Percentiles rank a stretch among this genome's conserved stretches.
phyloP scores from a whole-genome alignment of 2,329 filamentous ascomycete species.

The Fusarium robinianum region DNA sequence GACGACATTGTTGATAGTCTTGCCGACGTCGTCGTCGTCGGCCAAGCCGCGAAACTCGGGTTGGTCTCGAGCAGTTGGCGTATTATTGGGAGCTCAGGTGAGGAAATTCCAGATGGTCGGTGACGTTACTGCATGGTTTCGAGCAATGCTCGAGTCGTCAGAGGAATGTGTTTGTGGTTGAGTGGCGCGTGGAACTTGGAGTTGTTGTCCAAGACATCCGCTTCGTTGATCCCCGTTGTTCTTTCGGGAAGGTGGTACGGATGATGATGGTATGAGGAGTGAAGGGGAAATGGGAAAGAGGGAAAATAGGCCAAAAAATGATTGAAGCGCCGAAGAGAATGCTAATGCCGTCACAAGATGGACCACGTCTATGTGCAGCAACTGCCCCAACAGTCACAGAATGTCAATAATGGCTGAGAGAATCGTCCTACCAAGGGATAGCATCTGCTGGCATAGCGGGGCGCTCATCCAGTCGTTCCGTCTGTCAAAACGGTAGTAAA shows the following conservation, averaged over 20 bases:
- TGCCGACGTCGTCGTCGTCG: too few species aligned
- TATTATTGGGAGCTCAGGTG: slow-evolving; percentile 19
- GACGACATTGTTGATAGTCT: slow-evolving; percentile 54
- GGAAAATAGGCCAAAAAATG: background rate
- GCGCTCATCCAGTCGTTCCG: slow-evolving; percentile 19
- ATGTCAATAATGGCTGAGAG: slow-evolving; percentile 32
- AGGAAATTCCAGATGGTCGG: slow-evolving; percentile 27
- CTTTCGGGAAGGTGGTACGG: slow-evolving; percentile 3
- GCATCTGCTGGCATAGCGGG: slow-evolving; percentile 28
- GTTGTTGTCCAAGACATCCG: slow-evolving; percentile 32
- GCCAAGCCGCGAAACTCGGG: slow-evolving; percentile 26
- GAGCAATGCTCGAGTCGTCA: slow-evolving; percentile 31
- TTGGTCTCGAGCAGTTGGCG: slow-evolving; percentile 20
- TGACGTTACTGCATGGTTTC: slow-evolving; percentile 42
- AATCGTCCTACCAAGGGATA: slow-evolving; percentile 22
- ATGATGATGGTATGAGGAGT: slow-evolving; percentile 3
- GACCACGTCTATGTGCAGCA: slow-evolving; percentile 12
- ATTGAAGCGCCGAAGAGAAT: slow-evolving; percentile 27
- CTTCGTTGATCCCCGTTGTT: slow-evolving; percentile 8
- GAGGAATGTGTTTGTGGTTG: slow-evolving; percentile 25
- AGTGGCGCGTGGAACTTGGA: slow-evolving; percentile 23
- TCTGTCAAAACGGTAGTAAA: slow-evolving; percentile 37
- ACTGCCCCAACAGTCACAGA: slow-evolving; percentile 19
- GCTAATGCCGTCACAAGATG: slow-evolving; percentile 31
- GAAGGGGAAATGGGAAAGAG: slow-evolving; percentile 6